Percentiles rank a stretch among this genome's conserved stretches.
Evolutionary conservation across 2,329 filamentous ascomycete species (phyloP).

Genomic region (Aaosphaeria arxii): DNA sequence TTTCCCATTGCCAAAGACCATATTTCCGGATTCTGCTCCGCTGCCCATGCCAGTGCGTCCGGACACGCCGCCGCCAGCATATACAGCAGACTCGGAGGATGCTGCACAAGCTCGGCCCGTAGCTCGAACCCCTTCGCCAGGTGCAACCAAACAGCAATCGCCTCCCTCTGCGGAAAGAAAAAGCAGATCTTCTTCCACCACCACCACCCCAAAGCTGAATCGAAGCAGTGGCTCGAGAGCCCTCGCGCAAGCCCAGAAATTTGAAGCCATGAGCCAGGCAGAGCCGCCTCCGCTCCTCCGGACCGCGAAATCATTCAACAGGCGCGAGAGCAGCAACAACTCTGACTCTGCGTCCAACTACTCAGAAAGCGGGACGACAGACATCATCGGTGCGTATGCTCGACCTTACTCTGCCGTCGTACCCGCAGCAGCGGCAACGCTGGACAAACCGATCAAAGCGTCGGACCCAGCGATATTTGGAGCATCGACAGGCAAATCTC

Average conservation of each 20-base stretch:
- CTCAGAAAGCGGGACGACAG: constrained; percentile 4
- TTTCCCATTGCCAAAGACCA: constrained; percentile 7
- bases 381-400: constrained; percentile 4
- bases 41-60: constrained; percentile 1
- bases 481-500: background rate
- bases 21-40: constrained; percentile 16
- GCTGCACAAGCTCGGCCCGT: background rate
- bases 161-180: constrained; percentile 9
- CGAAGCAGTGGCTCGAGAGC: constrained; percentile 23
- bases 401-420: background rate
- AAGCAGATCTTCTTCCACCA: background rate
- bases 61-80: constrained; percentile 23
- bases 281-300: constrained; percentile 3
- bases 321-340: background rate
- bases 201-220: constrained; percentile 18
- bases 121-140: background rate
- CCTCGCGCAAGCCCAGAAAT: constrained; percentile 27
- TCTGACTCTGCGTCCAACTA: constrained; percentile 12
- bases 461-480: constrained; percentile 11
- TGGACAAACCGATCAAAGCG: too few relatives aligned
- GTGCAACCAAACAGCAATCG: background rate
- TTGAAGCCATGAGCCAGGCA: constrained; percentile 22
- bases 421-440: background rate
- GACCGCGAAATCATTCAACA: background rate
- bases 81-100: constrained; percentile 2